Evolutionary conservation across 2,329 filamentous ascomycete genomes (phyloP), one percentile per base, ranked within the genome.

Genomic region (Sporothrix curviconia): DNA sequence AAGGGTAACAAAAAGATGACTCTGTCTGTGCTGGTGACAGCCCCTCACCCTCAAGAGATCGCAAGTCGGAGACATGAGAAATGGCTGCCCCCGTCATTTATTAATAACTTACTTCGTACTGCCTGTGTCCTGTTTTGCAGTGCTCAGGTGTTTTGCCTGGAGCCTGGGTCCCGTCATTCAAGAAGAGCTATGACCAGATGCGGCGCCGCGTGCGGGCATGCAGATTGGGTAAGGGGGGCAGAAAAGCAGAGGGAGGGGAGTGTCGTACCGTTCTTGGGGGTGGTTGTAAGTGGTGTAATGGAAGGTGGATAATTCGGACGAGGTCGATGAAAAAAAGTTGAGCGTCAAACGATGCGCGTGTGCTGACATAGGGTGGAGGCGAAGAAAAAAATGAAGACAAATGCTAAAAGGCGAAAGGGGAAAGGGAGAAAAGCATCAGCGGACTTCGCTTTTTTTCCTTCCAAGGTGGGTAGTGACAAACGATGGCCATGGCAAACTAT

Each of bases 131-230:
- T n/a, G n/a, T n/a, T n/a, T n/a, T n/a, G n/a, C n/a, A n/a, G n/a
- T n/a, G n/a, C n/a, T n/a, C n/a, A n/a, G n/a, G n/a, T n/a, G n/a
- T n/a, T n/a, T n/a, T 43, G 3, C 19, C 30, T 24, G 32, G 28
- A 34, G 39, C 30, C 28, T 30, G 34, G 40, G 51, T 44, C 47
- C 40, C 12, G n/a, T 19, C 24, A 19, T 14, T 22, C 30, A 19
- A 49, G 19, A 30, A 47, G 34, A 56, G 57, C 58, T 55, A 50
- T 43, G 57, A 40, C 60, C 57, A 58, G 43, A 55, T 50, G 60
- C 52, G 52, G 57, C 60, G 57, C 24, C 43, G 49, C 40, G 36
- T 44, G 49, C 56, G 53, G 43, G 24, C 15, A 15, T 51, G 46
- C 50, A 50, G 49, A 55, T 24, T 54, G 58, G 51, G 54, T 34